Conservation (phyloP, 805 yeast species). For the Candida tibetensis region DNA sequence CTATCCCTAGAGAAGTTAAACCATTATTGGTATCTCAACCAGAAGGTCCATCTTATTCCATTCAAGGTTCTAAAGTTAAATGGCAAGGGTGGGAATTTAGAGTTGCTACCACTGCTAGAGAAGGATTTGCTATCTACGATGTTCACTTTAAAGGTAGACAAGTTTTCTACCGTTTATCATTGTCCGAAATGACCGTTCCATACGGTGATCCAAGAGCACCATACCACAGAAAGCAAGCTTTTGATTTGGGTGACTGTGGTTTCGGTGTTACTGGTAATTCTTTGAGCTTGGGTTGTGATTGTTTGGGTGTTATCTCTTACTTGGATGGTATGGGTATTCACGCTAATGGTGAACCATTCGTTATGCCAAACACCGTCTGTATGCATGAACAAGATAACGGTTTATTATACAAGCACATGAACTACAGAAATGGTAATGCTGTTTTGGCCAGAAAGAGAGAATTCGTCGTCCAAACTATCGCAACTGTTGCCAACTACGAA, state of each 20-base stretch:
- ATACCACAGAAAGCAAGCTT: constrained; percentile 82
- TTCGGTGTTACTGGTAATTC: constrained; percentile 72
- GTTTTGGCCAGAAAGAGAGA: constrained; percentile 77
- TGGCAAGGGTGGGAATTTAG: constrained; percentile 89
- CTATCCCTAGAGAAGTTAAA: constrained; percentile 52
- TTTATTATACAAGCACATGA: constrained; percentile 72
- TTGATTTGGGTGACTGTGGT: constrained; percentile 83
- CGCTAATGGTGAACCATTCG: constrained; percentile 58
- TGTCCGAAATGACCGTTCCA: constrained; percentile 86
- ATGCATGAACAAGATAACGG: constrained; percentile 81
- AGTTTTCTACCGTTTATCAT: constrained; percentile 65
- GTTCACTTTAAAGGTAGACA: constrained; percentile 75
- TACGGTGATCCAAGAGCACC: constrained; percentile 85
- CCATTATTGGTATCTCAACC: constrained; percentile 72
- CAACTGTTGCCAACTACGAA: constrained; percentile 84
- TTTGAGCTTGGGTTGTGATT: constrained; percentile 73
- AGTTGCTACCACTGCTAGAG: constrained; percentile 68
- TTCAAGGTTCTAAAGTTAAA: constrained; percentile 56
- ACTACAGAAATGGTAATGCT: constrained; percentile 70
- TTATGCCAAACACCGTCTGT: constrained; percentile 70
- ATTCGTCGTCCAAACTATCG: constrained; percentile 74
- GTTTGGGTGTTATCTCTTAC: constrained; percentile 76
- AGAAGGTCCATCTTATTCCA: constrained; percentile 71
- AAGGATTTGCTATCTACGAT: constrained; percentile 75
- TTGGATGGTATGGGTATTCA: constrained; percentile 58